Evolutionary conservation across 2,329 filamentous ascomycete genomes (phyloP).

Genomic region (Colletotrichum phormii): DNA sequence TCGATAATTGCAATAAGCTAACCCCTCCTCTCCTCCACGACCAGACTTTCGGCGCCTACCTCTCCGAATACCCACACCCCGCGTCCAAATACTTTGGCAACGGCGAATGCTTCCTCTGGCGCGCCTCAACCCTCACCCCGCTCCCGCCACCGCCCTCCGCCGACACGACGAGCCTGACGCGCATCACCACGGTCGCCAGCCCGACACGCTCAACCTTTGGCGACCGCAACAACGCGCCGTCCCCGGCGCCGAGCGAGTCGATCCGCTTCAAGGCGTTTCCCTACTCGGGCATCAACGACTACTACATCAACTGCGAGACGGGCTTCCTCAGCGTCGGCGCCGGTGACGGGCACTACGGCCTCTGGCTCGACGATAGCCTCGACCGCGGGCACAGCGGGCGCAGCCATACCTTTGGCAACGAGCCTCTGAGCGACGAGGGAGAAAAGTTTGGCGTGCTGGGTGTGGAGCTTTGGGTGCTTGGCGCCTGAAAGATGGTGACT

Average conservation of each 20-base stretch:
- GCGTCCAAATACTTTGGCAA: slow-evolving; percentile 91
- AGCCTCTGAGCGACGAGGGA: slow-evolving; percentile 91
- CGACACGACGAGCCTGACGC: slow-evolving; percentile 60
- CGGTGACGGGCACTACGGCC: slow-evolving; percentile 87
- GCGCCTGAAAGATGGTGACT: slow-evolving; percentile 51
- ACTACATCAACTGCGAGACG: slow-evolving; percentile 92
- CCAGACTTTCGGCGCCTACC: slow-evolving; percentile 90
- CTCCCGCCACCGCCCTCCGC: slow-evolving; percentile 63
- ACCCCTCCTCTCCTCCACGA: not conserved
- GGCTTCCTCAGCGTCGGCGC: slow-evolving; percentile 89
- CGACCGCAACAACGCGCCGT: slow-evolving; percentile 43
- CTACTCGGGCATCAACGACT: slow-evolving; percentile 96
- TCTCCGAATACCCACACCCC: slow-evolving; percentile 88
- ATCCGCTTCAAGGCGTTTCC: slow-evolving; percentile 98
- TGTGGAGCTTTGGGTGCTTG: slow-evolving; percentile 94
- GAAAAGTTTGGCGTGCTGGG: slow-evolving; percentile 91
- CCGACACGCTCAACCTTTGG: slow-evolving; percentile 38
- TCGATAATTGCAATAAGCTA: not conserved
- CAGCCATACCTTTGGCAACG: slow-evolving; percentile 95
- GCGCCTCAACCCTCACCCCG: slow-evolving; percentile 69
- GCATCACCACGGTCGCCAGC: slow-evolving; percentile 54
- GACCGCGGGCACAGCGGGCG: slow-evolving; percentile 85
- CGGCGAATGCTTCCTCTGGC: slow-evolving; percentile 87
- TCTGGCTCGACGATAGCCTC: slow-evolving; percentile 91
- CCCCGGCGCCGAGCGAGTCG: slow-evolving; percentile 71